These are phyloP conservation scores for Strobilomyces dryophilus DNA, from an alignment of 768 basidiomycete genomes.

Conservation along the genomic window DNA sequence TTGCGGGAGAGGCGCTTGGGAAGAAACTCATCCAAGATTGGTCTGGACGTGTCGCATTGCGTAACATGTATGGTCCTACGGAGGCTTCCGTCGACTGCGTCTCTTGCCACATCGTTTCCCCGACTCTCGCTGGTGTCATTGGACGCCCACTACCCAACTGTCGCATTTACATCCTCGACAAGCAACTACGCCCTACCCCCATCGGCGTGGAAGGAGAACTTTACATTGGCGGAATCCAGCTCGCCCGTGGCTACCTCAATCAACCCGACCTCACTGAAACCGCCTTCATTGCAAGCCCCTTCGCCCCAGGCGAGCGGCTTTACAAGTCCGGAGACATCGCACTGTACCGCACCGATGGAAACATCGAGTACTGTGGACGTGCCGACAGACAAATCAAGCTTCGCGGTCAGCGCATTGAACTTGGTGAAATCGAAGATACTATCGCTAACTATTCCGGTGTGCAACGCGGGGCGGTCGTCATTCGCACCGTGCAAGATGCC, in stretches of 20 bases:
- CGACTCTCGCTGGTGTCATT: slow-evolving; percentile 21
- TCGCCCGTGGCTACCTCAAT: slow-evolving; percentile 21
- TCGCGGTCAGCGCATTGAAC: slow-evolving; percentile 32
- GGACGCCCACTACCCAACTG: slow-evolving; percentile 31
- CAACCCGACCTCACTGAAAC: slow-evolving; percentile 25
- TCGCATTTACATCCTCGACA: slow-evolving; percentile 27
- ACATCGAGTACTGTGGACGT: slow-evolving; percentile 31
- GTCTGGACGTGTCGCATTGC: slow-evolving; percentile 23
- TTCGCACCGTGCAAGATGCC: slow-evolving; percentile 25
- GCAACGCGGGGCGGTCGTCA: slow-evolving; percentile 22
- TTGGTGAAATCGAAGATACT: slow-evolving; percentile 31
- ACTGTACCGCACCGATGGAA: slow-evolving; percentile 25
- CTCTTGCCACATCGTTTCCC: slow-evolving; percentile 22
- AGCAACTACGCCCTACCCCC: slow-evolving; percentile 24
- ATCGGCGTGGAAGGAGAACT: slow-evolving; percentile 27
- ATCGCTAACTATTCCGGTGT: slow-evolving; percentile 23
- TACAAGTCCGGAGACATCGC: slow-evolving; percentile 32
- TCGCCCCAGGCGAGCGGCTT: slow-evolving; percentile 25
- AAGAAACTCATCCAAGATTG: slow-evolving; percentile 23
- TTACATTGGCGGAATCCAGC: slow-evolving; percentile 20
- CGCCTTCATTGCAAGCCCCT: slow-evolving; percentile 30
- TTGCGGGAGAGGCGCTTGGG: slow-evolving; percentile 22
- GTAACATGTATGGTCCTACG: slow-evolving; percentile 34
- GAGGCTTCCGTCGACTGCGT: slow-evolving; percentile 30
- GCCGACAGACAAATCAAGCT: slow-evolving; percentile 33